Conservation (phyloP, 75 land plant genomes). For the Sequoiadendron giganteum region DNA sequence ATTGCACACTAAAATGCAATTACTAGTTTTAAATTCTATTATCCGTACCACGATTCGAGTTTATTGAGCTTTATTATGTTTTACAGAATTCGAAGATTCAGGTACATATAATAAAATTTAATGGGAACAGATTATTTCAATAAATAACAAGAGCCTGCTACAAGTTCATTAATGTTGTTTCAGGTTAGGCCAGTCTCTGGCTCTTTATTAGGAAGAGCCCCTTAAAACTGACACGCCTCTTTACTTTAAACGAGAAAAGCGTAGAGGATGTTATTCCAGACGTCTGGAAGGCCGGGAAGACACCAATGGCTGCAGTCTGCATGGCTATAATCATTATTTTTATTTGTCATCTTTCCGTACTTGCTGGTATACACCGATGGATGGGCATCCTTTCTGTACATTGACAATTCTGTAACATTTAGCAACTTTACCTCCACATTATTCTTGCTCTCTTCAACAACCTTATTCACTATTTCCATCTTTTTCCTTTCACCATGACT, state of each 20-base stretch:
- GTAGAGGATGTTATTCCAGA: constrained; percentile 29
- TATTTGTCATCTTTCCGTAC: neutral
- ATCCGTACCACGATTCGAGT: too few species aligned
- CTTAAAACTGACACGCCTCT: too few species aligned
- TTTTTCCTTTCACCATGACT: constrained; percentile 19
- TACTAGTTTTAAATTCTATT: too few species aligned
- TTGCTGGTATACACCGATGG: constrained; percentile 32
- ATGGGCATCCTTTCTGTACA: constrained; percentile 56
- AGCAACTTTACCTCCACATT: constrained; percentile 25
- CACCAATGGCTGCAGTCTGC: constrained; percentile 37
- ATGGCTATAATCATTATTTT: neutral
- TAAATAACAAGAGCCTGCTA: too few species aligned
- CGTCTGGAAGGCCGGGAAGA: constrained; percentile 32
- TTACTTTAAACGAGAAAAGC: neutral
- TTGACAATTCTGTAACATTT: constrained; percentile 60
- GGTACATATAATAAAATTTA: too few species aligned
- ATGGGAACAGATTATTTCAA: too few species aligned
- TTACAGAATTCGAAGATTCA: too few species aligned
- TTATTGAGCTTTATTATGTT: too few species aligned
- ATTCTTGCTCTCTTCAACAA: constrained; percentile 17
- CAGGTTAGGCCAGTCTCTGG: too few species aligned
- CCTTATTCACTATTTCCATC: constrained; percentile 27
- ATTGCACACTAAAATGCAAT: too few species aligned
- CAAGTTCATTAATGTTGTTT: too few species aligned
- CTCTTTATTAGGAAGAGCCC: too few species aligned